Base-by-base conservation (phyloP, 306 rosid genomes). In the Psophocarpus tetragonolobus region DNA sequence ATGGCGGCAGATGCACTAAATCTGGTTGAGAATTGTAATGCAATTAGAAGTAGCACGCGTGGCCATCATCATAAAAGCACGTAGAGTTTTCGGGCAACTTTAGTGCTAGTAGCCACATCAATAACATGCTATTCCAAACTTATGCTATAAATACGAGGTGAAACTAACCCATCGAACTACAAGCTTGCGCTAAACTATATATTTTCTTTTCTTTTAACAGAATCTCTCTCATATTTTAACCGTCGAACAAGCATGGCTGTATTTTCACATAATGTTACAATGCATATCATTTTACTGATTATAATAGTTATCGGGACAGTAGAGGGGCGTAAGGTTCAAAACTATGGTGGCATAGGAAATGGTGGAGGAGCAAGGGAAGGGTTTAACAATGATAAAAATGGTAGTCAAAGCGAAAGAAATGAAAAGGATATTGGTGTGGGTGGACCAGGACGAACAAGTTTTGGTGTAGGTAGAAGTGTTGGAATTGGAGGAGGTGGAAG, bases 1-100 rank as follows among this genome's bases (percentile, higher is more conserved):
- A 60, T 65, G 87, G 17, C 87, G 84, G 86, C 85, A 82, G 77
- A 63, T 23, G 89, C 89, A 86, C 87, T 80, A 72, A 71, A 50
- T 32, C 0, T 39, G 84, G 85, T 54, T 29, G 63, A 74, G 68
- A 75, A 51, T 82, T 30, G 44, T 38, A 65, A 83, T 75, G 86
- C 67, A 83, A 70, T 54, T 41, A 79, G 65, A 82, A 83, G 56
- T 41, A 47, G 83, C 72, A 82, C 47, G 32, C 41, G 82, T 38
- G 78, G 81, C 68, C 45, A 71, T 72, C 41, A 67, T 9, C 35
- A 20, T 62, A 27, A 60, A 81, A 8, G 83, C 56, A 51, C 35
- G 36, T 56, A 62, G 77, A 82, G 71, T 47, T 54, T 69, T 75
- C 86, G 13, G 24, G 75, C 42, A 45, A 38, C 50, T 47, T 47